Evolutionary conservation across 345 rosid species (phyloP).

Genomic region (Cardamine occulta): DNA sequence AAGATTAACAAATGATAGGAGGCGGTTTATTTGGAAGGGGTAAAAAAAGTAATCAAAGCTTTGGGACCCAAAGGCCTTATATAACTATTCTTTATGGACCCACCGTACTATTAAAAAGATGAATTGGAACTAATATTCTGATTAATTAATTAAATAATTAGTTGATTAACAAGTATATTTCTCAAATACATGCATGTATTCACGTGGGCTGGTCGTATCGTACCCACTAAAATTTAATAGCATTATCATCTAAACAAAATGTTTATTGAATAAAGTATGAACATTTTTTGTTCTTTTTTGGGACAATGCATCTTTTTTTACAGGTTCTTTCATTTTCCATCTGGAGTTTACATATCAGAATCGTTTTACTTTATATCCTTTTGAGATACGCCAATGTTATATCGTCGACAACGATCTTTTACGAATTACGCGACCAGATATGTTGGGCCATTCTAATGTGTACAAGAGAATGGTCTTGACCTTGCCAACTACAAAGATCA

Average conservation of each 20-base stretch:
- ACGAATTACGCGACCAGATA: constrained; percentile 3
- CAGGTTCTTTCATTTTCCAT: background rate
- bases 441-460: background rate
- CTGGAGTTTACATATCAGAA: constrained; percentile 16
- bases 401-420: constrained; percentile 4
- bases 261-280: background rate
- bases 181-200: constrained; percentile 40
- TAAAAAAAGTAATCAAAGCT: constrained; percentile 27
- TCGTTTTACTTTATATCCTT: background rate
- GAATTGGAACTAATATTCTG: constrained; percentile 14
- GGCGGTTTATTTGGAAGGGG: constrained; percentile 1
- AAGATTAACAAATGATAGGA: constrained; percentile 5
- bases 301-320: constrained; percentile 35
- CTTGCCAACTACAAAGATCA: background rate
- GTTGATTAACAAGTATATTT: constrained; percentile 33
- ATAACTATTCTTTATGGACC: constrained; percentile 26
- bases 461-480: background rate
- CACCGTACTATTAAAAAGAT: constrained; percentile 19
- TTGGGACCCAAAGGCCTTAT: constrained; percentile 22
- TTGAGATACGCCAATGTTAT: background rate
- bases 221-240: constrained; percentile 33
- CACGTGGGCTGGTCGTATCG: constrained; percentile 45
- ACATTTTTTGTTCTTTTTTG: background rate
- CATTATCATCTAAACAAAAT: constrained; percentile 35
- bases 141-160: constrained; percentile 30